These are phyloP conservation scores for Fusarium sp. DNA, from an alignment of 2,329 filamentous ascomycete genomes.

Conservation along the genomic window DNA sequence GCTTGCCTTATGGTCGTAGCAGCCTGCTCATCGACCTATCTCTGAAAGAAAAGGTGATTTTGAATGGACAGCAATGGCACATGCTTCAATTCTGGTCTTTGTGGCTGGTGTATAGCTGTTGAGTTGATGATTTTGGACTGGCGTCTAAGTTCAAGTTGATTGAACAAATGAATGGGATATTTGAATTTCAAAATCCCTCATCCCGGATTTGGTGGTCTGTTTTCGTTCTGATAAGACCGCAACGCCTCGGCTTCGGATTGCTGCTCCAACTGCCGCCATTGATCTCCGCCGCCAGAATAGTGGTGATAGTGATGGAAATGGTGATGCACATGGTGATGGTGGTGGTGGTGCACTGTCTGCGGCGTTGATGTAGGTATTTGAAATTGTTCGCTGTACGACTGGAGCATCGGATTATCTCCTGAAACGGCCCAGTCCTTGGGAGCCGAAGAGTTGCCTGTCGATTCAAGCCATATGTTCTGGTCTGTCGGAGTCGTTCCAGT, in stretches of 20 bases:
- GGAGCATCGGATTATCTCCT: conserved; percentile 7
- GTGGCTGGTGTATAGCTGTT: neutral
- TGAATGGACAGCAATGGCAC: no score
- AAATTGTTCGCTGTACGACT: conserved; percentile 26
- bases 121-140: neutral
- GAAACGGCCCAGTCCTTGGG: conserved; percentile 30
- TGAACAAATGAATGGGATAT: neutral
- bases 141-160: neutral
- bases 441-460: neutral
- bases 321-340: conserved; percentile 36
- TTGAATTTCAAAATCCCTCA: neutral
- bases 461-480: conserved; percentile 28
- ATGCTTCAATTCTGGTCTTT: no score
- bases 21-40: no score
- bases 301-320: conserved; percentile 40
- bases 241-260: conserved; percentile 35
- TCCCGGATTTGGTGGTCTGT: conserved; percentile 15
- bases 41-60: no score
- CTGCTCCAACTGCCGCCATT: conserved; percentile 30
- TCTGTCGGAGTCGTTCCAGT: conserved; percentile 14
- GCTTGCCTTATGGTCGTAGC: no score
- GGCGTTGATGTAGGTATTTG: conserved; percentile 16
- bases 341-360: conserved; percentile 31
- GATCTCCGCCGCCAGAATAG: conserved; percentile 19
- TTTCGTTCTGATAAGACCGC: conserved; percentile 26